Percentiles rank a stretch among this genome's conserved stretches.
Conservation (phyloP, 2,329 filamentous ascomycete species). For the Emergomyces pasteurianus region DNA sequence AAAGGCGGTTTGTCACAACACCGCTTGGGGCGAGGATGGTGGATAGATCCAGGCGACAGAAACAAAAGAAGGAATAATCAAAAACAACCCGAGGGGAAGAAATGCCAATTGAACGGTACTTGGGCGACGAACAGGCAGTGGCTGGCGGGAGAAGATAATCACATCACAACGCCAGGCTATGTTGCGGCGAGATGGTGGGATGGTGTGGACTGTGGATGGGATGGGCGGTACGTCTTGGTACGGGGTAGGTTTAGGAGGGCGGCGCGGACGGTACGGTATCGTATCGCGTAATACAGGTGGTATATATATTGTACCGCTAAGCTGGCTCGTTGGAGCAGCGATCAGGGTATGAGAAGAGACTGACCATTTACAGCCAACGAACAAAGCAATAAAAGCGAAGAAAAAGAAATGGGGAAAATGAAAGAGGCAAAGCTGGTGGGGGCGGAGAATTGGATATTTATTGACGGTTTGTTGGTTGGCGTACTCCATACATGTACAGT, state of each 20-base stretch:
- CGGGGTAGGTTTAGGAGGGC: no score
- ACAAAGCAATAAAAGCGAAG: background rate
- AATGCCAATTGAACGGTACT: slow-evolving; percentile 1
- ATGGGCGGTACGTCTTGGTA: background rate
- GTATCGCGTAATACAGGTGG: background rate
- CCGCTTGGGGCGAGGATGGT: background rate
- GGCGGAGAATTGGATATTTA: background rate
- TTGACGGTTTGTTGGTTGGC: background rate
- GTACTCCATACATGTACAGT: no score
- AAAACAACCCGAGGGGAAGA: background rate
- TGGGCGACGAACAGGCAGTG: background rate
- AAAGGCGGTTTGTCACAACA: background rate
- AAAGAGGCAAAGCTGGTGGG: background rate
- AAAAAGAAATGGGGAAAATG: background rate
- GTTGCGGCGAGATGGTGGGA: background rate
- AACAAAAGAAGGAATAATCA: background rate
- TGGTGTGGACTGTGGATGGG: background rate
- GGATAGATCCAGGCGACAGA: background rate
- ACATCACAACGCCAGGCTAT: background rate
- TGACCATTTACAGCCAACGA: background rate
- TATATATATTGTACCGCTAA: background rate
- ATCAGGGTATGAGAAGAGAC: background rate
- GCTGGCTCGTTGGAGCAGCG: background rate
- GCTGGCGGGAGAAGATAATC: slow-evolving; percentile 1
- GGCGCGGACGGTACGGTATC: background rate